Base-by-base conservation (phyloP, 2,329 filamentous ascomycete species). In the Plectosphaerella plurivora region DNA sequence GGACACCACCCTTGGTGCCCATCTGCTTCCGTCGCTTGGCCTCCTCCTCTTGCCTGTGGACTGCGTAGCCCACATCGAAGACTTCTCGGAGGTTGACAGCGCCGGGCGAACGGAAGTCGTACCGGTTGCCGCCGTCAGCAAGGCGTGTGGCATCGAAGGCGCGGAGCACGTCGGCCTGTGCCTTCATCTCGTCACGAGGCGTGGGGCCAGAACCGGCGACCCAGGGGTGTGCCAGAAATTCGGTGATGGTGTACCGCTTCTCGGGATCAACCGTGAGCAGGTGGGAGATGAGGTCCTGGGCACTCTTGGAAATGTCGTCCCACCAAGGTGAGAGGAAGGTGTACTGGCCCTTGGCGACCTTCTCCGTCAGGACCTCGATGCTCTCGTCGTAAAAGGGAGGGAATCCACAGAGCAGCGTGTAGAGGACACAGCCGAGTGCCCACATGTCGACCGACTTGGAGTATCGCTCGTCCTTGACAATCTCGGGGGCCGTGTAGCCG, bases 391-490 rank as follows among this genome's bases (percentile, higher is more conserved):
- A 96, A 72, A 99, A 99, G 3, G 94, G 94, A 10, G 94, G 94
- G 74, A 99, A 99, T 14, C 94, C 94, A 63, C 94, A 99, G 15
- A 99, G 87, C 1, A 99, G 77, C 1, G 94, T 99, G 75, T 99
- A 99, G 5, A 99, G 78, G 11, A 99, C 94, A 67, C 94, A 99
- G 14, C 94, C 94, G 33, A 99, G 73, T 4, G 94, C 94, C 94
- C 94, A 99, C 94, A 99, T 99, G 65, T 99, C 94, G 45, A 99
- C 94, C 49, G 91, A 95, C 77, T 97, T 99, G 37, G 93, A 97
- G 71, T 99, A 99, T 20, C 92, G 85, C 73, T 99, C 94, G 71
- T 99, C 94, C 73, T 97, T 97, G 68, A 99, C 94, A 57, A 99
- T 99, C 67, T 99, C 94, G 8, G 94, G 94, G 4, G 94, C 94